Evolutionary conservation across 2,329 filamentous ascomycete species (phyloP), one percentile per base, ranked within the genome.

Genomic region (Coleophoma eucalyptorum): DNA sequence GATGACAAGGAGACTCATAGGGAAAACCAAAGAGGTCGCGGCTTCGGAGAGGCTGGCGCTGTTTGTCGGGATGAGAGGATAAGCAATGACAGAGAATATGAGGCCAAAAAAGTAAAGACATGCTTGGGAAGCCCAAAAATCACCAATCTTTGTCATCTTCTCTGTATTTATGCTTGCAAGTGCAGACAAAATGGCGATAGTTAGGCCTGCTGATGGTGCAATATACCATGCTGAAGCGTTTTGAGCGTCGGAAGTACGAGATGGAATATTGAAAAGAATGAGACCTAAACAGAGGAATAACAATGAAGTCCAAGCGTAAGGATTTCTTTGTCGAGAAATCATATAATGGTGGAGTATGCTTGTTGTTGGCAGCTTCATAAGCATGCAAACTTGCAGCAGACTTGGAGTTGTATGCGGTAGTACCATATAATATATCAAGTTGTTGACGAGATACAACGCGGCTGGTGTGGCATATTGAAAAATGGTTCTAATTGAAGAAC

Each of bases 351-450:
- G 57, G 0, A 61, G 35, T 8, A 61, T 52, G n/a, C 52, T 57
- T 0, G 57, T 59, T 2, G 58, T 56, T 0, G 58, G 58, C 1
- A 61, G 48, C 20, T 61, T 59, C 3, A 54, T 51, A 1, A 61
- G 40, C 26, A 61, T 50, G 40, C 55, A 61, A 16, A 61, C 57
- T 49, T 59, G 55, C 1, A 61, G 49, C 3, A 61, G 31, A 50
- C 52, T 57, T 2, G 58, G 57, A 13, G 50, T 49, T 4, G 58
- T 59, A 21, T 50, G 45, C 1, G 57, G 58, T 1, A 61, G 45
- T 2, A 58, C 53, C 1, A 54, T 59, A n/a, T 53, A 61, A 37
- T 59, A 59, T 15, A 61, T 61, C 2, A 61, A 34, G 34, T 58
- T 61, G 35, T 61, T 59, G 1, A 46, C 42, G 8, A 61, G 50